These are phyloP conservation scores for Fusarium neocosmosporiellum DNA, from an alignment of 2,329 filamentous ascomycete species.

Conservation along the genomic window DNA sequence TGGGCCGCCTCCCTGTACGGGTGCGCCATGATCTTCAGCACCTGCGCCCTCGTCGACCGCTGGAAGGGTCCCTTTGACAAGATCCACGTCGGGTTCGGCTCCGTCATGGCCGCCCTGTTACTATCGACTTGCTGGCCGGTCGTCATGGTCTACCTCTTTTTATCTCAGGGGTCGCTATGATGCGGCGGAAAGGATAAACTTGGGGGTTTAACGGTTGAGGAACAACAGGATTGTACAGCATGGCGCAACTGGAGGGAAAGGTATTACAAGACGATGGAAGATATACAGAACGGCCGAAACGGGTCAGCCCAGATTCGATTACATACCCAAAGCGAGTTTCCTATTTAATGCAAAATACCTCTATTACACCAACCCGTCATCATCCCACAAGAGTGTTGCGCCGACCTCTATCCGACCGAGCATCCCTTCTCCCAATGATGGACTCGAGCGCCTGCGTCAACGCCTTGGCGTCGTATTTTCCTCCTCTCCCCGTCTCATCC, in stretches of 20 bases:
- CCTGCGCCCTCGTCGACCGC: slow-evolving; percentile 55
- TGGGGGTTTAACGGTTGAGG: neutral
- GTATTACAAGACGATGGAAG: neutral
- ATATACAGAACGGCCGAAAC: neutral
- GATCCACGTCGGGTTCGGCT: slow-evolving; percentile 41
- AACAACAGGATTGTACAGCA: slow-evolving; percentile 3
- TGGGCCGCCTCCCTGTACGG: slow-evolving; percentile 52
- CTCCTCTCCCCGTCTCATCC: slow-evolving; percentile 54
- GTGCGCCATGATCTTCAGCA: slow-evolving; percentile 56
- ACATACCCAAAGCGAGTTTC: slow-evolving; percentile 30
- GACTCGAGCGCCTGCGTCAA: slow-evolving; percentile 80
- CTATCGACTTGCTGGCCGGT: slow-evolving; percentile 52
- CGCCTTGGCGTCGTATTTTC: slow-evolving; percentile 80
- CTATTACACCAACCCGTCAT: neutral
- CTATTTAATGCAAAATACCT: slow-evolving; percentile 29
- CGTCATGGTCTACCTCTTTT: slow-evolving; percentile 49
- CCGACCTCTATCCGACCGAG: slow-evolving; percentile 51
- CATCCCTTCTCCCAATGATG: slow-evolving; percentile 72
- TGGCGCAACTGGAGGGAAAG: slow-evolving; percentile 20
- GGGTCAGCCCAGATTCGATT: slow-evolving; percentile 35
- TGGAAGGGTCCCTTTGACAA: slow-evolving; percentile 55
- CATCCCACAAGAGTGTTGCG: slow-evolving; percentile 58
- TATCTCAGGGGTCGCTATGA: slow-evolving; percentile 28
- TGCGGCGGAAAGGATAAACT: neutral
- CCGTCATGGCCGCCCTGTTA: slow-evolving; percentile 47